phyloP scores from a whole-genome alignment of 2,329 filamentous ascomycete species.

The Trichophyton rubrum region DNA sequence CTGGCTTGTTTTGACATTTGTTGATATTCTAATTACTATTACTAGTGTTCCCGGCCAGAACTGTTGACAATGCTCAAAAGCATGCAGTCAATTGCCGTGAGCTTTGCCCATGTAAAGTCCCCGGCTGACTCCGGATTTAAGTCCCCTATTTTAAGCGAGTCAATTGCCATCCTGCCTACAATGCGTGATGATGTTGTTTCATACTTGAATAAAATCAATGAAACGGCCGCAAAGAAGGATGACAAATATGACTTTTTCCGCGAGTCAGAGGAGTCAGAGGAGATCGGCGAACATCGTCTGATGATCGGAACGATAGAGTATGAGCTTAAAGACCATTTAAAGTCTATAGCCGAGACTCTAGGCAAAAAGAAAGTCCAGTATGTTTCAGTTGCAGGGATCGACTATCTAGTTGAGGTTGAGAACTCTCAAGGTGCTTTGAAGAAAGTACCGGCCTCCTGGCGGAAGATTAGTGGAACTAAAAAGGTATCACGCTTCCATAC shows the following conservation, averaged over 20 bases:
- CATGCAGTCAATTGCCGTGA: constrained; percentile 65
- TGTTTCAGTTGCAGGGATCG: constrained; percentile 74
- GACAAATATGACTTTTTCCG: constrained; percentile 94
- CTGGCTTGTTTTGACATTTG: not conserved
- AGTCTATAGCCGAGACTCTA: constrained; percentile 57
- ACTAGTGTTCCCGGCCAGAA: constrained; percentile 67
- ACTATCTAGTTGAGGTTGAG: constrained; percentile 85
- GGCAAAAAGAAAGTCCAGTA: constrained; percentile 64
- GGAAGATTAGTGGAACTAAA: constrained; percentile 90
- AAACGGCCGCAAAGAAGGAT: constrained; percentile 66
- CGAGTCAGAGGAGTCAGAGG: constrained; percentile 75
- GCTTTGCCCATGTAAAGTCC: constrained; percentile 57
- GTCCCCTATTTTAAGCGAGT: constrained; percentile 55
- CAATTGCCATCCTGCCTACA: constrained; percentile 61
- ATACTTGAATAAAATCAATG: constrained; percentile 75
- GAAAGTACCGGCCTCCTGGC: constrained; percentile 84
- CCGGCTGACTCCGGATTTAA: constrained; percentile 58
- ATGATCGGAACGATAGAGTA: constrained; percentile 87
- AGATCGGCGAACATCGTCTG: constrained; percentile 76
- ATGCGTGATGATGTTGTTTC: constrained; percentile 61
- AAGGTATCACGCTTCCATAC: constrained; percentile 87
- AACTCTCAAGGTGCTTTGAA: constrained; percentile 61
- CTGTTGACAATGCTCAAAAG: constrained; percentile 74
- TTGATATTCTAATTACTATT: constrained; percentile 12
- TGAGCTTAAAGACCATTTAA: constrained; percentile 66